phyloP scores from a whole-genome alignment of 768 basidiomycete genomes.

The Nidularia pulvinata region DNA sequence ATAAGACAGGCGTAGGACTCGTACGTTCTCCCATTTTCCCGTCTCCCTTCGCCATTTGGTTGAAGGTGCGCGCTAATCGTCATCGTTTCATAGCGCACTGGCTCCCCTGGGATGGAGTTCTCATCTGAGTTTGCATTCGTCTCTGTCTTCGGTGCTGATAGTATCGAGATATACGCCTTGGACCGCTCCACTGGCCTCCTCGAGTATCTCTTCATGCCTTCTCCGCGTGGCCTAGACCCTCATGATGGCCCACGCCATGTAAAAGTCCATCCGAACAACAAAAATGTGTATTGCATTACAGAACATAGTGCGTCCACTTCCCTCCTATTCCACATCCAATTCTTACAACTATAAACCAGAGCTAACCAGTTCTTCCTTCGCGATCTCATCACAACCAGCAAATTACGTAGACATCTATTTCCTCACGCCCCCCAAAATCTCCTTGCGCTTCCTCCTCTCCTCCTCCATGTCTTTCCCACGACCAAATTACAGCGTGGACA shows the following conservation, averaged over 20 bases:
- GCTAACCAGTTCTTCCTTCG: not conserved
- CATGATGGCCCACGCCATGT: constrained; percentile 54
- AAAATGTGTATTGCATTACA: constrained; percentile 47
- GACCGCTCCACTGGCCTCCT: constrained; percentile 28
- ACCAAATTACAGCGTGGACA: constrained; percentile 39
- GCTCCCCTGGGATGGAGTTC: constrained; percentile 52
- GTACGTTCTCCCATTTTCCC: constrained; percentile 19
- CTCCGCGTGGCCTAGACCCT: constrained; percentile 30
- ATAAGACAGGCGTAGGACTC: constrained; percentile 50
- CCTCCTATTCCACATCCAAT: not conserved
- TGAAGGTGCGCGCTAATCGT: not conserved
- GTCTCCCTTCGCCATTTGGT: not conserved
- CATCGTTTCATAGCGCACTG: constrained; percentile 33
- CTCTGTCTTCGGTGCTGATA: constrained; percentile 46
- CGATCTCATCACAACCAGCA: constrained; percentile 19
- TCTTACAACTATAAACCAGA: no score
- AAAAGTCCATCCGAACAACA: constrained; percentile 51
- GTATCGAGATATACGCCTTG: constrained; percentile 42
- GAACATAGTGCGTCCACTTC: constrained; percentile 38
- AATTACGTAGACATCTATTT: constrained; percentile 45
- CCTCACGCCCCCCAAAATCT: constrained; percentile 22
- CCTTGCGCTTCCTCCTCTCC: constrained; percentile 4
- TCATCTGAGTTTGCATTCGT: constrained; percentile 39
- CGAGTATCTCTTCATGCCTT: constrained; percentile 31
- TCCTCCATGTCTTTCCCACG: constrained; percentile 4